Conservation (phyloP, 345 rosid species). For the Chamaenerion angustifolium region DNA sequence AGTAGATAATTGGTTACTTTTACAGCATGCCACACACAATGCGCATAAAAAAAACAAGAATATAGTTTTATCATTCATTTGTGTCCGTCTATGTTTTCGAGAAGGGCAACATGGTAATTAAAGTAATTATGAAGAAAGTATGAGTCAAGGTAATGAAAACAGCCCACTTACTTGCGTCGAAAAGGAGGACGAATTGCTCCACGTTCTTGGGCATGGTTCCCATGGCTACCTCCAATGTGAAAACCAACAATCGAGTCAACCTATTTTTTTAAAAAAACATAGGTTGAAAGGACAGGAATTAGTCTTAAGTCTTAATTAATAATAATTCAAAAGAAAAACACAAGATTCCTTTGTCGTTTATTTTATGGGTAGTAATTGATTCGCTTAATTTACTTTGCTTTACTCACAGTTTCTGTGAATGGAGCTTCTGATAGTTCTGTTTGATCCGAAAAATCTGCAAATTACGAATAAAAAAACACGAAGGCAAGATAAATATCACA, state of each 20-base stretch:
- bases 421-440: slow-evolving; percentile 75
- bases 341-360: no score
- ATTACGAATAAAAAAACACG: not conserved
- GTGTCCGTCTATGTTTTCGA: no score
- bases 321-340: no score
- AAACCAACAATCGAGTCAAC: slow-evolving; percentile 69
- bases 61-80: no score
- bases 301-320: no score
- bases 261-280: slow-evolving; percentile 4
- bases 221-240: slow-evolving; percentile 78
- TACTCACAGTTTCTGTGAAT: slow-evolving; percentile 69
- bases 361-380: no score
- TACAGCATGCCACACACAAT: slow-evolving; percentile 14
- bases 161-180: slow-evolving; percentile 70
- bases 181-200: slow-evolving; percentile 72
- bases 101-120: not conserved
- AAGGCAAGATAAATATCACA: no score
- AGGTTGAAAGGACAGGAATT: no score
- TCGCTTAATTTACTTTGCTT: no score
- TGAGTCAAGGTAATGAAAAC: not conserved
- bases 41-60: no score
- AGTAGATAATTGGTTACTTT: slow-evolving; percentile 14
- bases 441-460: slow-evolving; percentile 85
- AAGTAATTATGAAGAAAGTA: not conserved
- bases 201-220: slow-evolving; percentile 65